These are phyloP conservation scores for Spongispora temasekensis DNA, from an alignment of 1,284 basidiomycete species.

Conservation along the genomic window DNA sequence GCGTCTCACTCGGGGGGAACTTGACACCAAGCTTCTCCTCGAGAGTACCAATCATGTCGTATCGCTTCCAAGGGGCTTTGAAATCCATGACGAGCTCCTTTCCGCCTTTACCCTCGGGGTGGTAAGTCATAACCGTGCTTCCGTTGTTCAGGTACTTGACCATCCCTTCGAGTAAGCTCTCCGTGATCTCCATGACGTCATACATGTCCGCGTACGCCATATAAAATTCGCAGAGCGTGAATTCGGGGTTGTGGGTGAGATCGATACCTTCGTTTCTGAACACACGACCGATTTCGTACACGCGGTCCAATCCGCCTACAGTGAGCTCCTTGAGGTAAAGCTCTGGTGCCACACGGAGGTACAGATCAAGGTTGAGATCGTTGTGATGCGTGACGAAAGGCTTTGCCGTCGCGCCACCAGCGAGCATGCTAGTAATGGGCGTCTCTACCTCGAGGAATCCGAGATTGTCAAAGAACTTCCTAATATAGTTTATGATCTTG, in stretches of 20 bases:
- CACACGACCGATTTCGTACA: constrained; percentile 98
- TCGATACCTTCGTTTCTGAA: constrained; percentile 99
- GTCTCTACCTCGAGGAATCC: constrained; percentile 99
- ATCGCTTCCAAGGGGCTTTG: constrained; percentile 96
- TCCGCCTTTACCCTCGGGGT: constrained; percentile 91
- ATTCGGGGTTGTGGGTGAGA: constrained; percentile 96
- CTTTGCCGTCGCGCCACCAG: constrained; percentile 97
- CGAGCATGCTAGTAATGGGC: constrained; percentile 97
- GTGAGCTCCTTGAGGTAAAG: constrained; percentile 98
- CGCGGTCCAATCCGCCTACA: constrained; percentile 95
- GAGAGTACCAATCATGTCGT: constrained; percentile 97
- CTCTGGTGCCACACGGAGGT: constrained; percentile 97
- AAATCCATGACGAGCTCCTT: constrained; percentile 87
- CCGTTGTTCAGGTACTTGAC: constrained; percentile 89
- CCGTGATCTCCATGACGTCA: constrained; percentile 98
- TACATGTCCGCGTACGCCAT: constrained; percentile 99
- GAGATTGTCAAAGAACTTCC: constrained; percentile 87
- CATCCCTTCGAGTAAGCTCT: constrained; percentile 88
- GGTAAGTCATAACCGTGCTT: constrained; percentile 81
- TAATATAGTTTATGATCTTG: constrained; percentile 88
- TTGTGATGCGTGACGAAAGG: constrained; percentile 99
- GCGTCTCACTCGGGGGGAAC: constrained; percentile 91
- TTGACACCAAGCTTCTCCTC: constrained; percentile 92
- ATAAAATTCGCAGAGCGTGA: constrained; percentile 99
- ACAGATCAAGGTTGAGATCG: constrained; percentile 96